A percentile compares a stretch with the other conserved stretches of the same genome.
phyloP scores from a whole-genome alignment of 805 yeast species.

The Tetrapisispora taiwanensis region DNA sequence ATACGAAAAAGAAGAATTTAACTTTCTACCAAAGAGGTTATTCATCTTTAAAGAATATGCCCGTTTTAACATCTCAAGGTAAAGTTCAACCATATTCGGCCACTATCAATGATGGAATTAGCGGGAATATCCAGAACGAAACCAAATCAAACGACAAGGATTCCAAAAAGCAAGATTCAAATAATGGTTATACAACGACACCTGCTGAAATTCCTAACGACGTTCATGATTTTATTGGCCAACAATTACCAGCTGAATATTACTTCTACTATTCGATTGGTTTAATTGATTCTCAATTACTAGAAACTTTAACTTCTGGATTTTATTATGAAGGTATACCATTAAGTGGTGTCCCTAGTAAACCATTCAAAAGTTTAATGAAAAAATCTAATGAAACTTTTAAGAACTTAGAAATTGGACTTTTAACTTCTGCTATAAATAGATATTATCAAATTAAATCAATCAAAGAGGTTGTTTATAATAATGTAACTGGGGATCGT shows the following conservation, averaged over 20 bases:
- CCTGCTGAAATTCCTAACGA: slow-evolving; percentile 50
- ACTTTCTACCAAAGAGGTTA: slow-evolving; percentile 56
- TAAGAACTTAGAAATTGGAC: slow-evolving; percentile 53
- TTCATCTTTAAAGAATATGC: slow-evolving; percentile 59
- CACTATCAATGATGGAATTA: slow-evolving; percentile 4
- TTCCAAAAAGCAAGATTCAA: neutral
- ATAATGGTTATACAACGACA: neutral
- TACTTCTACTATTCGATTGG: slow-evolving; percentile 77
- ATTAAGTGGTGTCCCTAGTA: slow-evolving; percentile 49
- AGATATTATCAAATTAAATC: slow-evolving; percentile 77
- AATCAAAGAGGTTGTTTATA: slow-evolving; percentile 48
- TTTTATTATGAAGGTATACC: slow-evolving; percentile 53
- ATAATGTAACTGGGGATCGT: slow-evolving; percentile 26
- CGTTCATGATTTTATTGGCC: slow-evolving; percentile 71
- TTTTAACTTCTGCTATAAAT: slow-evolving; percentile 61
- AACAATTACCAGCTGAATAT: slow-evolving; percentile 76
- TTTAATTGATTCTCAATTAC: slow-evolving; percentile 42
- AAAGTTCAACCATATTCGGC: slow-evolving; percentile 43
- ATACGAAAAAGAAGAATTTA: slow-evolving; percentile 31
- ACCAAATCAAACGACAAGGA: neutral
- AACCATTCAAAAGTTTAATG: slow-evolving; percentile 49
- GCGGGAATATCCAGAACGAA: slow-evolving; percentile 21
- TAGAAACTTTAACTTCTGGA: slow-evolving; percentile 61
- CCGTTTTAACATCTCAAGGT: slow-evolving; percentile 63
- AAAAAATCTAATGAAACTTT: slow-evolving; percentile 35